phyloP scores from a whole-genome alignment of 164 flowering plant species.

The Umbellularia californica region DNA sequence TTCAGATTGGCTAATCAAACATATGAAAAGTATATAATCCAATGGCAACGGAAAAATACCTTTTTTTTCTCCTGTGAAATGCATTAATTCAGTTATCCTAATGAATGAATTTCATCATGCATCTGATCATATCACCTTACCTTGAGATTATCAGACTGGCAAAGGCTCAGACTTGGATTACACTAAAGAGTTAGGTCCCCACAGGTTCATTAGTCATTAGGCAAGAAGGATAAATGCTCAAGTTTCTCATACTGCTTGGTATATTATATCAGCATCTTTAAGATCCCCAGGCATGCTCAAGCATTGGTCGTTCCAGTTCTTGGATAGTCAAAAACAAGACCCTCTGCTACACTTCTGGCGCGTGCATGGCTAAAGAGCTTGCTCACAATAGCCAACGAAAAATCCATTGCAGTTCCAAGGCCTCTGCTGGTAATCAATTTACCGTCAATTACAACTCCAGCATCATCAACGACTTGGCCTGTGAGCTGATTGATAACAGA shows the following conservation, averaged over 20 bases:
- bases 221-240: neutral
- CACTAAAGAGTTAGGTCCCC: neutral
- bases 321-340: slow-evolving; percentile 77
- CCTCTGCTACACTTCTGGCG: slow-evolving; percentile 95
- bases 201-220: neutral
- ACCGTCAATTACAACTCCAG: slow-evolving; percentile 79
- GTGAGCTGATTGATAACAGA: slow-evolving; percentile 37
- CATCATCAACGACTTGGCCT: slow-evolving; percentile 31
- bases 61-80: neutral
- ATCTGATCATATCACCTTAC: neutral
- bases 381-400: slow-evolving; percentile 72
- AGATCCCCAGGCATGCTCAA: neutral
- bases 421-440: slow-evolving; percentile 76
- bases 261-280: neutral
- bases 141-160: neutral
- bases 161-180: neutral
- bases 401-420: slow-evolving; percentile 55
- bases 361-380: slow-evolving; percentile 79
- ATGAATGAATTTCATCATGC: neutral
- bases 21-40: neutral
- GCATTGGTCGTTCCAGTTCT: slow-evolving; percentile 19
- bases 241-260: neutral
- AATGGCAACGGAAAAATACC: neutral
- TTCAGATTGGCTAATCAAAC: neutral
- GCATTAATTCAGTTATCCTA: too few relatives aligned